Evolutionary conservation across 805 yeast species (phyloP), one percentile per base, ranked within the genome.

Genomic region (Pichia californica): DNA sequence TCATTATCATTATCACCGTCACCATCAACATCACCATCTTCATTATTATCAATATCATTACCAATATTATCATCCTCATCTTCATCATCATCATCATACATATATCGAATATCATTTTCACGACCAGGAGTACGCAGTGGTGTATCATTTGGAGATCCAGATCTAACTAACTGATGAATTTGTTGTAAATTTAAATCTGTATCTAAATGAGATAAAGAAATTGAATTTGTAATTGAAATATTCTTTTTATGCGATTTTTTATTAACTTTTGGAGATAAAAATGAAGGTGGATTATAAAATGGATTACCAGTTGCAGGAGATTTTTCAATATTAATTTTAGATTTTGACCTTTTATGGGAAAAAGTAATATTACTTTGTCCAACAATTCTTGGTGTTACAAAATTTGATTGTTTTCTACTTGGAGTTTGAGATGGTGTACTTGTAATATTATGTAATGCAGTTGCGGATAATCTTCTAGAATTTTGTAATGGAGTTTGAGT

Each of bases 221-320:
- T 52, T 6, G 63, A 54, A 15, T 56, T 54, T n/a, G 64, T 41
- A 36, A 62, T 61, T 13, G 63, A 58, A 32, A 54, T 50, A 29
- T 58, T 61, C 35, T 62, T 61, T 46, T 52, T 56, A 55, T 48
- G 65, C 16, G 47, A 31, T 38, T 49, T 52, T 48, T 66, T 55
- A 38, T 53, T 43, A 36, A 62, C 56, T 45, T 62, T 64, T 8
- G 78, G 77, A 14, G 76, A 67, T 36, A 70, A 41, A 38, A 70
- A 69, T 7, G 69, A 51, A 1, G 69, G 65, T 3, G 74, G 76
- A 2, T 72, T 70, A 53, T 71, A 72, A 53, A 73, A 73, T 9
- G 78, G 77, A 50, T 72, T 73, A 7, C 69, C 68, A 15, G 57
- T 52, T 23, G 33, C 31, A 16, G 72, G 71, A 1, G 71, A 66